phyloP scores from a whole-genome alignment of 441 rosid genomes.

The Gossypium davidsonii region DNA sequence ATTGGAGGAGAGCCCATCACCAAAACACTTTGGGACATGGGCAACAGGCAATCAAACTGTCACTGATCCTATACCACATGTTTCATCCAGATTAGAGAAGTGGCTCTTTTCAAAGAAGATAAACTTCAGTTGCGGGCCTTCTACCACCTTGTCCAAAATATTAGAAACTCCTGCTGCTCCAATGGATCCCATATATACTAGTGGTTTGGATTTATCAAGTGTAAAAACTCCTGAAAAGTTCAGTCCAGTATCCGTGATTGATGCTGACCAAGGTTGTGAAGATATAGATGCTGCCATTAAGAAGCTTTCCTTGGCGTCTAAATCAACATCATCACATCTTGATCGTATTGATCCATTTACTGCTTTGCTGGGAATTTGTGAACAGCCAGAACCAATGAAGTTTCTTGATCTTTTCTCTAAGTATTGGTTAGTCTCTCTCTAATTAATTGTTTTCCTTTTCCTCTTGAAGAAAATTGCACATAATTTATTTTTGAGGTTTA shows the following conservation, averaged over 20 bases:
- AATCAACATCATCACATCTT: constrained; percentile 28
- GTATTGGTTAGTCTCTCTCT: constrained; percentile 50
- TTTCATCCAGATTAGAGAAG: constrained; percentile 66
- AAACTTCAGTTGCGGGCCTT: constrained; percentile 47
- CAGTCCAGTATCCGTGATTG: constrained; percentile 10
- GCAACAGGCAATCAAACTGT: constrained; percentile 38
- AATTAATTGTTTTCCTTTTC: constrained; percentile 2
- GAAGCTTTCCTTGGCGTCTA: constrained; percentile 63
- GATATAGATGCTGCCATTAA: constrained; percentile 48
- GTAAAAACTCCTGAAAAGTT: constrained; percentile 43
- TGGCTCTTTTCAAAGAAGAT: constrained; percentile 67
- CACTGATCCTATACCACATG: constrained; percentile 31
- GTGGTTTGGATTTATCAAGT: constrained; percentile 20
- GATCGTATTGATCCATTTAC: constrained; percentile 46
- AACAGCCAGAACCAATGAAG: constrained; percentile 52
- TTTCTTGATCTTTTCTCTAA: constrained; percentile 64
- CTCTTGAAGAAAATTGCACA: background rate
- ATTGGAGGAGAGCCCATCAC: constrained; percentile 95
- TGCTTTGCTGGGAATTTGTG: constrained; percentile 65
- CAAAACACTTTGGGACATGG: constrained; percentile 67
- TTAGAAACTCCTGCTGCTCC: constrained; percentile 48
- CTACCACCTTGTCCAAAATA: constrained; percentile 73
- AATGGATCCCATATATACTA: constrained; percentile 27
- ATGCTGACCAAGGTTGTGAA: constrained; percentile 26
- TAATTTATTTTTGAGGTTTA: background rate